Base-by-base conservation (phyloP, 1,139 yeast genomes). In the Candida tunisiensis region DNA sequence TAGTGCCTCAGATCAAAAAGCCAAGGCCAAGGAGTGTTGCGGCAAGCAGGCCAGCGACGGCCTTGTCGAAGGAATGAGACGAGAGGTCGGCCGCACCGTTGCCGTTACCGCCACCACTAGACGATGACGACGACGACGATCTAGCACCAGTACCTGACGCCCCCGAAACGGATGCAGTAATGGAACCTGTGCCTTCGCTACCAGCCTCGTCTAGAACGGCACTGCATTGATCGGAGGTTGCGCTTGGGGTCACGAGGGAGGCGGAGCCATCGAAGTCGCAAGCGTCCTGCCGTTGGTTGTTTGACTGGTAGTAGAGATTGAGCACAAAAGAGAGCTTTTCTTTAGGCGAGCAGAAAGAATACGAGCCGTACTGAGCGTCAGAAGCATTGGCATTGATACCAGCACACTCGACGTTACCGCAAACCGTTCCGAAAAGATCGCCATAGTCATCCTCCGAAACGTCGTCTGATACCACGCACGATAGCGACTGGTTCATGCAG, bases 201-300 rank as follows among this genome's bases (percentile, higher is more conserved):
- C 47, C 47, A 15, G 40, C 46, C 26, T 36, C 28, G 12, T 40
- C 40, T 31, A 60, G 39, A 31, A 48, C 51, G 16, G 57, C 45
- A 26, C 53, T 43, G 53, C 69, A 44, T 55, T 72, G 60, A 26
- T 69, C 57, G 25, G 69, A 64, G 34, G 77, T 74, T 31, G 74
- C 53, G 19, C 64, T 53, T 28, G 65, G 62, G 29, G 54, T 43
- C 34, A 54, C 53, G 23, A 62, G 28, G 16, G 68, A 39, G 30
- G 73, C 77, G 29, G 68, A 56, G 29, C 79, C 79, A 34, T 41
- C 40, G 52, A 70, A 72, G 50, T 60, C 60, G 58, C 80, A 72
- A 29, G 73, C 74, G 26, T 56, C 44, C 18, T 42, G 29, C 32
- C 37, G 34, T 33, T 44, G 46, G 36, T 54, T 57, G 34, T 68